Evolutionary conservation across 169 alveolate species (phyloP).

Genomic region (Sarcocystis neurona): DNA sequence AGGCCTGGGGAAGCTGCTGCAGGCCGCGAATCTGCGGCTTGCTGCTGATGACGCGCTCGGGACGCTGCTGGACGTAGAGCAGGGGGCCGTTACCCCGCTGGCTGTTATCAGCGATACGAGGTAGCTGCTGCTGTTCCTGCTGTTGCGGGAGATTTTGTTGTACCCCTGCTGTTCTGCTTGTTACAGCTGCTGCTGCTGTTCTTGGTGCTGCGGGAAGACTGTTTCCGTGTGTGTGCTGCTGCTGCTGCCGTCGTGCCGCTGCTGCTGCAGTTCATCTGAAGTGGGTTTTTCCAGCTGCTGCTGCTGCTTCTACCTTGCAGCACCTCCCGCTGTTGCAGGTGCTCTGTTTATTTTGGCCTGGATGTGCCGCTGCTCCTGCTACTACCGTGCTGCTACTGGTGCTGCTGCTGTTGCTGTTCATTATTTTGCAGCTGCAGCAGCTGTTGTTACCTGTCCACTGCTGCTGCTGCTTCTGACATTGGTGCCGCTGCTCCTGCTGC

Average conservation of each 20-base stretch:
- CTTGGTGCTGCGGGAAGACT: no score
- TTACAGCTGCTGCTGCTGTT: constrained; percentile 65
- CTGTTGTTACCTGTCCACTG: background rate
- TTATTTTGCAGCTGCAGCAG: background rate
- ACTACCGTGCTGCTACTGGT: constrained; percentile 64
- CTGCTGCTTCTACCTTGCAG: no score
- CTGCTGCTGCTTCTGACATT: background rate
- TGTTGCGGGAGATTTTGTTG: background rate
- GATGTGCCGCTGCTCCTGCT: constrained; percentile 65
- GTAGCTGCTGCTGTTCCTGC: constrained; percentile 13
- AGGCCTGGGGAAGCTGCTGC: constrained; percentile 69
- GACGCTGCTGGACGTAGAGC: constrained; percentile 69
- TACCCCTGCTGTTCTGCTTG: constrained; percentile 31
- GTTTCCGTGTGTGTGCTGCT: constrained; percentile 59
- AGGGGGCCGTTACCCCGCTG: constrained; percentile 80
- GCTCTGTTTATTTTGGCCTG: constrained; percentile 67
- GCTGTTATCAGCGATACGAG: constrained; percentile 77
- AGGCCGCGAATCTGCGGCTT: constrained; percentile 76
- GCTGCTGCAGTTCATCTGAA: no score
- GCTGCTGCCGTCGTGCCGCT: constrained; percentile 65
- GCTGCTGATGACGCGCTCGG: constrained; percentile 77
- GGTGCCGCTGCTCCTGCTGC: background rate
- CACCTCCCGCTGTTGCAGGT: no score
- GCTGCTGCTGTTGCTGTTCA: constrained; percentile 48
- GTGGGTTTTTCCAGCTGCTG: no score